Percentiles rank a stretch among this genome's conserved stretches.
These are phyloP conservation scores for Lactarius evosmus DNA, from an alignment of 768 basidiomycete species.

Conservation along the genomic window DNA sequence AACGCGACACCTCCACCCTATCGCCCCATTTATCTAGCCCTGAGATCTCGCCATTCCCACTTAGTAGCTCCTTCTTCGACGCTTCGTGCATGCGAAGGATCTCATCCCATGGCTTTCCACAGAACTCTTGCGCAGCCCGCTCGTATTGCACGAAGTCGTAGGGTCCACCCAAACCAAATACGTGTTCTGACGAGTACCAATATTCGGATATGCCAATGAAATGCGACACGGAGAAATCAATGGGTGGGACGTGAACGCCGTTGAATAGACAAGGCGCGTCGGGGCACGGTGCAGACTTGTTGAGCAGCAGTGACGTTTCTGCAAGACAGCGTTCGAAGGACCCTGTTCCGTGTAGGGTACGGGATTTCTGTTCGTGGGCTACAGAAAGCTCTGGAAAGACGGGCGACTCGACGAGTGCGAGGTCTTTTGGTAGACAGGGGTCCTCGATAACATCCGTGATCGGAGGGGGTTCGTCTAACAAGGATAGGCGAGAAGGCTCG, in stretches of 20 bases:
- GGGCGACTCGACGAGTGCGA: conserved; percentile 58
- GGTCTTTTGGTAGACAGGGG: conserved; percentile 84
- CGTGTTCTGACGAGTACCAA: conserved; percentile 98
- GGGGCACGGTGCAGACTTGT: conserved; percentile 79
- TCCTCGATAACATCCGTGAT: conserved; percentile 55
- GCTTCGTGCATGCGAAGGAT: conserved; percentile 64
- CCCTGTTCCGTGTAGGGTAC: conserved; percentile 78
- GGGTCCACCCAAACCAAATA: conserved; percentile 89
- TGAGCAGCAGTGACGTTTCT: conserved; percentile 71
- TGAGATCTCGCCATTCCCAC: conserved; percentile 64
- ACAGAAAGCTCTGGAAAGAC: conserved; percentile 41
- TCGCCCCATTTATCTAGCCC: conserved; percentile 66
- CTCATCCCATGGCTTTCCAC: conserved; percentile 70
- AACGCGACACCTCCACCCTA: conserved; percentile 73
- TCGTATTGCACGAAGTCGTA: conserved; percentile 98
- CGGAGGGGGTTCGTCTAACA: conserved; percentile 25
- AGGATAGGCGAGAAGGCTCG: conserved; percentile 41
- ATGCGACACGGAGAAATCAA: conserved; percentile 88
- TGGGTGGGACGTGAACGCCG: conserved; percentile 88
- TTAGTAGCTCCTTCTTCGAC: conserved; percentile 44
- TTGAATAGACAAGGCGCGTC: conserved; percentile 90
- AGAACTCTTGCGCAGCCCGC: conserved; percentile 84
- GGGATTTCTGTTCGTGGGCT: conserved; percentile 48
- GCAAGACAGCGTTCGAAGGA: conserved; percentile 83
- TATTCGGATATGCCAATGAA: conserved; percentile 99